Conservation (phyloP, 441 rosid species). For the Erodium chrysanthum region DNA sequence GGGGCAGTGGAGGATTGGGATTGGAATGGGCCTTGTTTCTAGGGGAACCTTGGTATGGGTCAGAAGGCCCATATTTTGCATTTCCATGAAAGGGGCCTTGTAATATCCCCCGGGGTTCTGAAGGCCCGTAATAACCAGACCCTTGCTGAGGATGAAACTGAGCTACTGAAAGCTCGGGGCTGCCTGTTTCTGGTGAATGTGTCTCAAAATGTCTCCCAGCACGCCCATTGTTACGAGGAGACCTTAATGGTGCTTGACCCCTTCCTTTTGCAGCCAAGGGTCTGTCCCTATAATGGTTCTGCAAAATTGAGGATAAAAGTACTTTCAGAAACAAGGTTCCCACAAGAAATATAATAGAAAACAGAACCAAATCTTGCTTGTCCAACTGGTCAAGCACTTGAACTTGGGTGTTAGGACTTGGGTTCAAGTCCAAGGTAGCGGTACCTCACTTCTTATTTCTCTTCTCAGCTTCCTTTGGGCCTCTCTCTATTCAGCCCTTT, state of each 20-base stretch:
- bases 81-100: neutral
- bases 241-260: slow-evolving; percentile 37
- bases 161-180: neutral
- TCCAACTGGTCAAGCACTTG: no score
- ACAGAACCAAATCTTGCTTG: no score
- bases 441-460: no score
- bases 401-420: no score
- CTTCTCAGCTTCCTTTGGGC: no score
- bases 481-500: no score
- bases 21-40: slow-evolving; percentile 24
- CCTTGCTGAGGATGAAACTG: slow-evolving; percentile 1
- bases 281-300: slow-evolving; percentile 66
- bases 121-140: neutral
- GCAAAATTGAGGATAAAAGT: slow-evolving; percentile 27
- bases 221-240: slow-evolving; percentile 49
- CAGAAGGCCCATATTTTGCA: slow-evolving; percentile 6
- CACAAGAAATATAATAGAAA: no score
- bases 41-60: slow-evolving; percentile 27
- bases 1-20: slow-evolving; percentile 37
- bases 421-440: no score
- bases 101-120: neutral
- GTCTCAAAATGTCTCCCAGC: slow-evolving; percentile 27
- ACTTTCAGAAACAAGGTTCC: neutral
- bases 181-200: slow-evolving; percentile 36
- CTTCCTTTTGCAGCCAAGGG: slow-evolving; percentile 36